These are phyloP conservation scores for Leishmania turanica DNA, from an alignment of 208 protist species.

Conservation along the genomic window DNA sequence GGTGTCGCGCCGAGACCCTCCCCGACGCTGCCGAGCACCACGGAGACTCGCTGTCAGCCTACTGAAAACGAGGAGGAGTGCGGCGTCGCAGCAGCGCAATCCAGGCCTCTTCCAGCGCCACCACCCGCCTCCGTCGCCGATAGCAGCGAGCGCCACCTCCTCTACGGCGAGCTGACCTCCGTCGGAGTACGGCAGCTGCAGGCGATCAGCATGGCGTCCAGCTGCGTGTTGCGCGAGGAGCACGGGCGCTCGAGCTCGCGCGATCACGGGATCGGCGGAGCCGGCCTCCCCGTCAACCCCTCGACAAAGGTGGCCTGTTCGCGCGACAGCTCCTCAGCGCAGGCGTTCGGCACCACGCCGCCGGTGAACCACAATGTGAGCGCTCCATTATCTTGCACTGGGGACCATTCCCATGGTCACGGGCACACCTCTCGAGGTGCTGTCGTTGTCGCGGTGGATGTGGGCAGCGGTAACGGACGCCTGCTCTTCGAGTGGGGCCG, in stretches of 20 bases:
- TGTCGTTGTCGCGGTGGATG: constrained; percentile 48
- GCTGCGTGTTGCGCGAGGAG: constrained; percentile 19
- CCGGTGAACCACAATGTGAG: not conserved
- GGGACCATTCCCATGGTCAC: not conserved
- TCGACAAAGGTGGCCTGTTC: not conserved
- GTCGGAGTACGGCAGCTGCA: constrained; percentile 68
- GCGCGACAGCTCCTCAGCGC: not conserved
- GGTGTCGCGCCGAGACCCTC: not conserved
- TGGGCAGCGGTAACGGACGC: constrained; percentile 75
- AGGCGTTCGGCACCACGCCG: not conserved
- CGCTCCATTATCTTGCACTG: not conserved
- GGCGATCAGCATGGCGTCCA: constrained; percentile 29
- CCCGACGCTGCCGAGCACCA: not conserved
- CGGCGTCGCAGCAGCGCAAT: not conserved
- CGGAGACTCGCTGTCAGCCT: not conserved
- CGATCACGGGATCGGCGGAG: not conserved
- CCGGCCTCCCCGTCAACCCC: not conserved
- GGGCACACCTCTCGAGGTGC: constrained; percentile 14
- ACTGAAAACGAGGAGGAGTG: not conserved
- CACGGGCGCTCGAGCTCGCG: constrained; percentile 8
- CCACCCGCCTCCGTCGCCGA: not conserved
- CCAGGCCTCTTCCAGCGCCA: not conserved
- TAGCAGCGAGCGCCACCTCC: constrained; percentile 24
- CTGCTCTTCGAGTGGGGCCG: constrained; percentile 77
- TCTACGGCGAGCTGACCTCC: constrained; percentile 81